phyloP scores from a whole-genome alignment of 1,284 basidiomycete species.

The Ganoderma boninense region DNA sequence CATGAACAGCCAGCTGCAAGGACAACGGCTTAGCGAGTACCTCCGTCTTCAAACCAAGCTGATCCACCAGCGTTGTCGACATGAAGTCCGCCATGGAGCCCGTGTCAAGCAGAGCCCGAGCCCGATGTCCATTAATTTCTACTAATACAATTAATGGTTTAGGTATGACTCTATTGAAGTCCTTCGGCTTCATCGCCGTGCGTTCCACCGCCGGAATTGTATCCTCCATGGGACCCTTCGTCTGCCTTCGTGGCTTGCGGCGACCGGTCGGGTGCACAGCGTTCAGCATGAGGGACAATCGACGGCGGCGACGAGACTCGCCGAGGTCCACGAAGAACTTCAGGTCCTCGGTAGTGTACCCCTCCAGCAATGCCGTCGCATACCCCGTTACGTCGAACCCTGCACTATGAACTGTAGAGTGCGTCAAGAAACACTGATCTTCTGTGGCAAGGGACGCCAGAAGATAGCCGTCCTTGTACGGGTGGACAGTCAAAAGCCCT shows the following conservation, averaged over 20 bases:
- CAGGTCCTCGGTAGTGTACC: too few species aligned
- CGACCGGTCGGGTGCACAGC: too few species aligned
- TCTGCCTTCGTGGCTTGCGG: too few species aligned
- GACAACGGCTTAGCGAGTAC: slow-evolving; percentile 15
- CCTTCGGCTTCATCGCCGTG: slow-evolving; percentile 37
- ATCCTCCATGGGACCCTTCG: not conserved
- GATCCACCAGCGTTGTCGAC: slow-evolving; percentile 17
- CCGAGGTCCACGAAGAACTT: too few species aligned
- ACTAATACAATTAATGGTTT: slow-evolving; percentile 14
- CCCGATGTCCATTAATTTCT: slow-evolving; percentile 2
- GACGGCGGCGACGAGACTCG: too few species aligned
- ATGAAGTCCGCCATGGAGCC: slow-evolving; percentile 25
- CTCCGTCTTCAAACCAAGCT: not conserved
- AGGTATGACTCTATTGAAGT: slow-evolving; percentile 24
- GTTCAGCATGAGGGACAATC: too few species aligned
- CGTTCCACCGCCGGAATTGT: slow-evolving; percentile 21
- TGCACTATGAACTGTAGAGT: too few species aligned
- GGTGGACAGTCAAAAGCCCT: not conserved
- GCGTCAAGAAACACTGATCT: too few species aligned
- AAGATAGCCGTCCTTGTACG: not conserved
- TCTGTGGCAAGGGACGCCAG: too few species aligned
- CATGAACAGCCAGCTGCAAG: slow-evolving; percentile 19
- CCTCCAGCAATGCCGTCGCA: too few species aligned
- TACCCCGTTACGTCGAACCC: too few species aligned
- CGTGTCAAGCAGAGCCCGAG: slow-evolving; percentile 17